Evolutionary conservation across 768 basidiomycete species (phyloP), one percentile per base, ranked within the genome.

Genomic region (Rhizopogon vulgaris): DNA sequence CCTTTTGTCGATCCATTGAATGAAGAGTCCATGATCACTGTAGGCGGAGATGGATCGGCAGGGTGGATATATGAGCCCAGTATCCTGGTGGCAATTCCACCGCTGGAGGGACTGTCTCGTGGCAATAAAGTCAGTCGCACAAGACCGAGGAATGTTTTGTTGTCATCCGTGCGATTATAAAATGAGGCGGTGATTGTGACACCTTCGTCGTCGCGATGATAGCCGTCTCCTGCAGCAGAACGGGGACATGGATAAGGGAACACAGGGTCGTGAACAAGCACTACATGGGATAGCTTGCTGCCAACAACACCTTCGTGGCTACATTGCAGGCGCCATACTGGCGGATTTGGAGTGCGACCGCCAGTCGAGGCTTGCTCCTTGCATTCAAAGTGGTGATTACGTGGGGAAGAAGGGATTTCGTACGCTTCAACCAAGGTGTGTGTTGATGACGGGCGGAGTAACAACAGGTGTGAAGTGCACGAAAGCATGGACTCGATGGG

Each of bases 281-380:
- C 45, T 34, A 46, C 45, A 34, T 46, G 32, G 22, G 45, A 46
- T 15, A 46, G 14, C 22, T 24, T 46, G 45, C 32, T 46, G 22
- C 45, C 45, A 15, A 46, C 45, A n/a, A 46, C 45, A 34, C 45
- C 45, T 9, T 46, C 45, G 22, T 46, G 45, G 45, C 45, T 46
- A 34, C 45, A 32, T 34, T 34, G 45, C 18, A 46, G 32, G 22
- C 45, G 45, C 8, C 32, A 14, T 34, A 22, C 6, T 14, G 45
- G 36, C 8, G 22, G 3, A 46, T 46, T 46, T 45, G 17, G 30
- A 34, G 34, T 34, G 15, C 32, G 22, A 34, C 34, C 18, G 22
- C 17, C 30, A 34, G 18, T 18, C 32, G 30, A 6, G 18, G 18
- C 32, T 22, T 4, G 45, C 14, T 6, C 5, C 15, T 46, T 46